Conservation (phyloP, 352 stramenopile species). For the Lagenidium giganteum region DNA sequence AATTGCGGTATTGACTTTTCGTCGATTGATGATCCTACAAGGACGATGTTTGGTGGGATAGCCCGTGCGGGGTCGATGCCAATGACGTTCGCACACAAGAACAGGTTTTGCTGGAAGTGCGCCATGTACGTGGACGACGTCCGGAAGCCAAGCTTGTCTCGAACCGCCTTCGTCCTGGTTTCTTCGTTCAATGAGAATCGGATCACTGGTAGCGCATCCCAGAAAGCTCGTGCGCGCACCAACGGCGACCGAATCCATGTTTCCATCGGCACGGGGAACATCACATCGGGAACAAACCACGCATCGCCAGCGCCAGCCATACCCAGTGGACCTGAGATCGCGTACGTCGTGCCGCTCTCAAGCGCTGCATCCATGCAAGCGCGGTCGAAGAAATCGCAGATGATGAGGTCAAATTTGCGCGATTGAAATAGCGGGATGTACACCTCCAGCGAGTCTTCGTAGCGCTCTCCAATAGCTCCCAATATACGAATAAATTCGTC, state of each 20-base stretch:
- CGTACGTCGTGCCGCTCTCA: slow-evolving; percentile 15
- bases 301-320: slow-evolving; percentile 16
- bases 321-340: slow-evolving; percentile 16
- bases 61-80: slow-evolving; percentile 16
- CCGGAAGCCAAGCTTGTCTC: too few species aligned
- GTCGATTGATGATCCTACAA: slow-evolving; percentile 15
- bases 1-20: slow-evolving; percentile 17
- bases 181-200: too few species aligned
- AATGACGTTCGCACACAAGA: slow-evolving; percentile 16
- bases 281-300: slow-evolving; percentile 20
- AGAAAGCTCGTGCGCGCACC: too few species aligned
- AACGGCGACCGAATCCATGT: slow-evolving; percentile 17
- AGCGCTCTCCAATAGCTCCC: too few species aligned
- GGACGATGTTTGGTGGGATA: slow-evolving; percentile 17
- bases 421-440: too few species aligned
- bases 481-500: too few species aligned
- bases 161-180: too few species aligned
- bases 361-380: slow-evolving; percentile 17
- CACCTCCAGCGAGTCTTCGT: too few species aligned
- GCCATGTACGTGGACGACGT: too few species aligned
- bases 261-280: slow-evolving; percentile 20
- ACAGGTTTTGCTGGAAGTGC: too few species aligned
- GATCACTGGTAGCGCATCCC: too few species aligned
- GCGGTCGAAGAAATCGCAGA: slow-evolving; percentile 17
- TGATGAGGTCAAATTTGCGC: slow-evolving; percentile 14